Conservation (phyloP, 768 basidiomycete genomes). For the Tulasnella sp. region DNA sequence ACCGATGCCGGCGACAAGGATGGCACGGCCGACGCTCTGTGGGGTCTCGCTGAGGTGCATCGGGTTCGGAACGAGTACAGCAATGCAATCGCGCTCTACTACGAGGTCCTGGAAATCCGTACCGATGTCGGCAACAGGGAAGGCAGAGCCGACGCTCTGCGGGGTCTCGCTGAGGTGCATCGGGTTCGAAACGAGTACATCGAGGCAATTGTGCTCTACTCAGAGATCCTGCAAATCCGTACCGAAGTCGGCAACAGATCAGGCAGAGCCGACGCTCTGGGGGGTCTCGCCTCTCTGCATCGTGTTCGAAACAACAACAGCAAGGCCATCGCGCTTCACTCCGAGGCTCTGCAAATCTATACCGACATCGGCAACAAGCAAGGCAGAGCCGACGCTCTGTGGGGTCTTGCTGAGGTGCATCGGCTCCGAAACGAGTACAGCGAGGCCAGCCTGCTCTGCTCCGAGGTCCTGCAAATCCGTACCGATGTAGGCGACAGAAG, state of each 20-base stretch:
- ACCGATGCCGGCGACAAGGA: too few species aligned
- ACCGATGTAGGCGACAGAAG: too few species aligned
- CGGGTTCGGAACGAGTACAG: neutral
- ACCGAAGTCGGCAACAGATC: too few species aligned
- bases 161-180: neutral
- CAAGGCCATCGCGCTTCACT: neutral
- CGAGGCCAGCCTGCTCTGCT: too few species aligned
- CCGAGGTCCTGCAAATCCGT: too few species aligned
- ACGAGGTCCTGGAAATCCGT: neutral
- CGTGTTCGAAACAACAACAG: neutral
- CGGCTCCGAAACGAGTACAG: too few species aligned
- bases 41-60: neutral
- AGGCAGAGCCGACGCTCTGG: neutral
- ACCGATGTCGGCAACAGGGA: neutral
- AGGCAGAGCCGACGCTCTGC: neutral
- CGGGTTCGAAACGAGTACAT: neutral
- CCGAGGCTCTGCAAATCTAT: neutral
- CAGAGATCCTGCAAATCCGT: neutral
- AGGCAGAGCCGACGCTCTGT: neutral
- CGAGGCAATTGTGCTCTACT: neutral
- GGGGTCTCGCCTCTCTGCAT: neutral
- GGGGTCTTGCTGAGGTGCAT: neutral
- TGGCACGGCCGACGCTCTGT: too few species aligned
- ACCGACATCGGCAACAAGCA: neutral
- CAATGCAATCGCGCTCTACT: neutral